Base-by-base conservation (phyloP, 2,329 filamentous ascomycete genomes). In the Hymenoscyphus salicellus region DNA sequence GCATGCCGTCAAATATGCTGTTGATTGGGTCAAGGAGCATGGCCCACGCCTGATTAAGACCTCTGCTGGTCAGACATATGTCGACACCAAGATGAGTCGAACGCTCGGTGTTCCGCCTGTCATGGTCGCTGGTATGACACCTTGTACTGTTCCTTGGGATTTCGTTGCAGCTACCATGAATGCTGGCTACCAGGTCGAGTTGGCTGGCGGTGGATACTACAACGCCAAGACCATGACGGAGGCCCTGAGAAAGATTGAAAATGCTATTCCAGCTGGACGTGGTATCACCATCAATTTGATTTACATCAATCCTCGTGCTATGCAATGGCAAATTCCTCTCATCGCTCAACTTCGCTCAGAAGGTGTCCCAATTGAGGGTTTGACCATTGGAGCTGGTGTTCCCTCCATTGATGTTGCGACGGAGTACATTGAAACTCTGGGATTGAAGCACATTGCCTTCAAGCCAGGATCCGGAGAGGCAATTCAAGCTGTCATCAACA, bases 21-120 rank as follows among this genome's bases (percentile, higher is more conserved):
- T 93, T 33, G 92, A 99, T 78, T 99, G 96, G 96, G 93, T 99
- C 64, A 96, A 96, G 79, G 93, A 97, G 77, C 93, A 95, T 75
- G 93, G 94, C 10, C 95, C 96, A n/a, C 90, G 89, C 65, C 84
- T 99, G 55, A 88, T 96, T 72, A 95, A 92, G 79, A 97, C 91
- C 16, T 94, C 93, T 11, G 88, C 86, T 64, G 95, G 95, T 23
- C 86, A 93, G 75, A 97, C 92, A 1, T 97, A 91, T 71, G 92
- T 99, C 57, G 93, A 98, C 77, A 99, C 95, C 67, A 97, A 97
- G 82, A 95, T 97, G 89, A 96, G 90, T 78, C 85, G 92, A 71
- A 81, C 96, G 23, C 82, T 97, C 20, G 93, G 93, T 71, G 82
- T 95, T 4, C 92, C 93, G 8, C 93, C 93, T 0, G 82, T 97